Conservation (phyloP, 805 yeast genomes). For the Saccharomyces cerevisiae region DNA sequence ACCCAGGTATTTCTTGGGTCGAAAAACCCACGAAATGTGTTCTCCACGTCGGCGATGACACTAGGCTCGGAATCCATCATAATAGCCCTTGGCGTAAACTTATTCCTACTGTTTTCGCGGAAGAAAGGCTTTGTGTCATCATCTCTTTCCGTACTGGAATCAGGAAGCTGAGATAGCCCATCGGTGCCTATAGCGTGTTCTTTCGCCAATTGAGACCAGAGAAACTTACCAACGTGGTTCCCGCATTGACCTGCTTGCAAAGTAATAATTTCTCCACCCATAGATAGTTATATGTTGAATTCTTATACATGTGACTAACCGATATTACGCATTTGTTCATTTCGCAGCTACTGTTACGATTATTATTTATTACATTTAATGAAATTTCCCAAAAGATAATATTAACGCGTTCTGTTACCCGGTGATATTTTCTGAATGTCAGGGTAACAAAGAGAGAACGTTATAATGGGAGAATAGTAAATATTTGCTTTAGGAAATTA, state of each 20-base stretch:
- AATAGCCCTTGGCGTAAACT: constrained; percentile 83
- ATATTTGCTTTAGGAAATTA: neutral
- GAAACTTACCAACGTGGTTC: constrained; percentile 86
- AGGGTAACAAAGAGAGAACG: neutral
- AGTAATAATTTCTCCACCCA: constrained; percentile 62
- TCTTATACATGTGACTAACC: neutral
- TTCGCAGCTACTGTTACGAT: neutral
- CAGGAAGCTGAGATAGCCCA: constrained; percentile 23
- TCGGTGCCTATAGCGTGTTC: constrained; percentile 70
- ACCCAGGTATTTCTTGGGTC: constrained; percentile 77
- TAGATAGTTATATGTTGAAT: constrained; percentile 5
- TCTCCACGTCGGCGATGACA: constrained; percentile 59
- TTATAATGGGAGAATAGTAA: neutral
- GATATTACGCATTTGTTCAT: neutral
- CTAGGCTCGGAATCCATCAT: constrained; percentile 86
- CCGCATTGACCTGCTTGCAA: constrained; percentile 85
- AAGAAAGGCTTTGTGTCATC: constrained; percentile 84
- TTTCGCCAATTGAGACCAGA: constrained; percentile 80
- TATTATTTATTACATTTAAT: neutral
- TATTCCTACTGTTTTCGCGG: constrained; percentile 60
- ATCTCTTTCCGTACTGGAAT: constrained; percentile 29
- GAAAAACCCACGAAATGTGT: constrained; percentile 52
- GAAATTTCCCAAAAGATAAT: neutral
- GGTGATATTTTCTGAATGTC: neutral
- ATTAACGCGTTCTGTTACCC: neutral